Base-by-base conservation (phyloP, 2,329 filamentous ascomycete genomes). In the Penicillium psychrosexuale region DNA sequence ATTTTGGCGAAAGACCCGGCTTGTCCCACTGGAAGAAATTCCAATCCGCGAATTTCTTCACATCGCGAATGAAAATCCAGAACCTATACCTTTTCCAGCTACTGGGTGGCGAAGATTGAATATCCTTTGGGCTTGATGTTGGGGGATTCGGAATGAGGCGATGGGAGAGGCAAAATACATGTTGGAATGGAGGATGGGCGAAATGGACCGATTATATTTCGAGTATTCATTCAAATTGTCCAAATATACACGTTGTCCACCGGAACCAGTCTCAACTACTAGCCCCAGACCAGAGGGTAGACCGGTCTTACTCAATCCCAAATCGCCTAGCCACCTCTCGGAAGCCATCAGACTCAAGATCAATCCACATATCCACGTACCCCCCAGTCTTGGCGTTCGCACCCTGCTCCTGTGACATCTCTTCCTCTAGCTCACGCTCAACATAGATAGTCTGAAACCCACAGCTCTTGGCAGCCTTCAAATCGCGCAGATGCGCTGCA, bases 361-460 rank as follows among this genome's bases (percentile, higher is more conserved):
- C 71, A 27, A 88, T 60, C 83, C 84, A 87, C 45, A 88, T 66
- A 70, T 90, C 86, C 9, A 89, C 85, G 79, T 83, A 88, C 1
- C 74, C 78, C 54, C 79, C 82, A 19, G 80, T 78, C 49, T 80
- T 77, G 38, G 75, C 75, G 60, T 82, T 79, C 36, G 77, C 75
- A 27, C 82, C 75, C 24, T 82, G 72, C 5, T 83, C 81, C 17
- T 62, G 50, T 8, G 65, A 64, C 82, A 83, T 87, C 7, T 75
- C 78, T 72, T 92, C 89, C 72, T 95, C 90, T 40, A 70, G 62
- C 3, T 73, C 69, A 55, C 90, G 78, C 74, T 90, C 88, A 3
- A 94, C 83, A 68, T 91, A 94, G 2, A 94, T 78, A 0, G 88
- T 90, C 63, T 81, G 78, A 57, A 91, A 74, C 0, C 90, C 90